Percentiles rank a stretch among this genome's conserved stretches.
These are phyloP conservation scores for Coriaria nepalensis DNA, from an alignment of 306 rosid genomes.

Conservation along the genomic window DNA sequence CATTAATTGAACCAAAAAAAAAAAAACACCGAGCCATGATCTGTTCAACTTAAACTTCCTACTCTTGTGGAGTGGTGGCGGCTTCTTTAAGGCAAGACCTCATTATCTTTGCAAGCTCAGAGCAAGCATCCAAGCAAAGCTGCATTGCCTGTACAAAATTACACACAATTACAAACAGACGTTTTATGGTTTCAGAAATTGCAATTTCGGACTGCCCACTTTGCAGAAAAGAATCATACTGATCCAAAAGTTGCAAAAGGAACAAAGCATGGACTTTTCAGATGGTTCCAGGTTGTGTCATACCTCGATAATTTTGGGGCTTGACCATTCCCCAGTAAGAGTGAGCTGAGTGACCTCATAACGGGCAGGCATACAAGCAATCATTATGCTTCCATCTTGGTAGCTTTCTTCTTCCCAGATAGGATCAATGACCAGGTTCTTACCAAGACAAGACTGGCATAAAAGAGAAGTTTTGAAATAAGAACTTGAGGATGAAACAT, in stretches of 20 bases:
- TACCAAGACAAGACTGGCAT: slow-evolving; percentile 60
- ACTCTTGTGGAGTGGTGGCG: slow-evolving; percentile 38
- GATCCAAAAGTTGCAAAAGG: no score
- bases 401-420: slow-evolving; percentile 73
- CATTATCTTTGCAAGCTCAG: slow-evolving; percentile 72
- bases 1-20: neutral
- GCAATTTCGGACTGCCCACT: neutral
- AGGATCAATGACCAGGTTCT: slow-evolving; percentile 79
- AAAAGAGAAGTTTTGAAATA: slow-evolving; percentile 12
- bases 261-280: neutral
- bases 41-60: slow-evolving; percentile 10
- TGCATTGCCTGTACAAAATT: slow-evolving; percentile 62
- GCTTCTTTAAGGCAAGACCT: slow-evolving; percentile 66
- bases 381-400: slow-evolving; percentile 86
- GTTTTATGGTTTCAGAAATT: no score
- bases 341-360: slow-evolving; percentile 88
- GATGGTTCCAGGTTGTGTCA: no score
- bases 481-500: slow-evolving; percentile 1
- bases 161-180: neutral
- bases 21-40: neutral
- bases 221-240: neutral
- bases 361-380: slow-evolving; percentile 86
- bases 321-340: slow-evolving; percentile 88
- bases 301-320: slow-evolving; percentile 44
- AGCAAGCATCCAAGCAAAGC: slow-evolving; percentile 80